A percentile compares a stretch with the other conserved stretches of the same genome.
phyloP scores from a whole-genome alignment of 805 yeast species.

The Saccharomycopsis sp. region DNA sequence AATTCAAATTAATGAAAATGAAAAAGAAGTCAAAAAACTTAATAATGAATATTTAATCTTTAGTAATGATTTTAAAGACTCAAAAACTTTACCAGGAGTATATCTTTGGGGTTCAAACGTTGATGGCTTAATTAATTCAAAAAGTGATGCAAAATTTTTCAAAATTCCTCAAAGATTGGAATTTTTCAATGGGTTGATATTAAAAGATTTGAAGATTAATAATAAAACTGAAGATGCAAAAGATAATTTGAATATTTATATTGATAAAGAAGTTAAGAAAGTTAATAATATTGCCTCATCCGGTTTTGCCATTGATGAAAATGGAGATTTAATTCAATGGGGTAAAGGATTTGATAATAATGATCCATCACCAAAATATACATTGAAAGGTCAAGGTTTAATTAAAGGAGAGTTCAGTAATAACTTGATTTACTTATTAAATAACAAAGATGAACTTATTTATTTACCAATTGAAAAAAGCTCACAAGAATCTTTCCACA shows the following conservation, averaged over 20 bases:
- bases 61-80: constrained; percentile 24
- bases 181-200: constrained; percentile 49
- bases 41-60: constrained; percentile 20
- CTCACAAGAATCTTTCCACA: no score
- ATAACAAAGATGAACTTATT: constrained; percentile 26
- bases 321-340: constrained; percentile 73
- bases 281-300: constrained; percentile 24
- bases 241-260: constrained; percentile 16
- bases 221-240: constrained; percentile 8
- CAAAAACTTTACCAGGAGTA: constrained; percentile 40
- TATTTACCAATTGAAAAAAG: constrained; percentile 25
- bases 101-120: constrained; percentile 55
- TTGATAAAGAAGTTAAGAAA: constrained; percentile 1
- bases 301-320: constrained; percentile 49
- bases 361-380: constrained; percentile 23
- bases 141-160: constrained; percentile 24
- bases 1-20: background rate
- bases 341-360: constrained; percentile 31
- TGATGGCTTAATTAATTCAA: constrained; percentile 26
- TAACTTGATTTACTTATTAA: constrained; percentile 41
- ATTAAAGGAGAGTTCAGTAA: constrained; percentile 38
- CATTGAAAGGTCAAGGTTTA: constrained; percentile 40
- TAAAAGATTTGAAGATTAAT: constrained; percentile 44
- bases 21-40: constrained; percentile 19
- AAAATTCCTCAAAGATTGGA: constrained; percentile 49